Evolutionary conservation across 352 stramenopile species (phyloP).

Genomic region (Globisporangium uncinulatum): DNA sequence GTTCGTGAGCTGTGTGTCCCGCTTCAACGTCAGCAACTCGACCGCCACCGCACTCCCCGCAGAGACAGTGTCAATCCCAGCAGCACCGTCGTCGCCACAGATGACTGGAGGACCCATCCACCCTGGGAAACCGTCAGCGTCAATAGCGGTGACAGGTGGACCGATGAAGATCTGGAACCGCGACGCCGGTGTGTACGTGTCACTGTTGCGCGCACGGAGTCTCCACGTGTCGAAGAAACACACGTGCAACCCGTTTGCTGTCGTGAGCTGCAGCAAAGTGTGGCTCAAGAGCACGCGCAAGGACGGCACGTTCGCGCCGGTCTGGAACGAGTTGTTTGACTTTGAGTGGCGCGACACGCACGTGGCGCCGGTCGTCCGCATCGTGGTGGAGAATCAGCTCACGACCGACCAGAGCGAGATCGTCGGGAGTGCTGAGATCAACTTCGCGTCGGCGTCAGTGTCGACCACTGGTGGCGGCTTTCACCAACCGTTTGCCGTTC

Average conservation of each 20-base stretch:
- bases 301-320: conserved; percentile 50
- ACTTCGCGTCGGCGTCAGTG: conserved; percentile 17
- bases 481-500: conserved; percentile 28
- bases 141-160: neutral
- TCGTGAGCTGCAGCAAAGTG: conserved; percentile 44
- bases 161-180: conserved; percentile 53
- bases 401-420: conserved; percentile 61
- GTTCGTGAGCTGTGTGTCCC: conserved; percentile 45
- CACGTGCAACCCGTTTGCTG: conserved; percentile 66
- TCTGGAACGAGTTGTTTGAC: conserved; percentile 79
- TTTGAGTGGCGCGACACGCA: conserved; percentile 44
- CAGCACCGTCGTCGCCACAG: neutral
- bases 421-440: conserved; percentile 45
- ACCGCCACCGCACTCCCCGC: conserved; percentile 25
- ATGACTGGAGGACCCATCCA: conserved; percentile 3
- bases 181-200: conserved; percentile 35
- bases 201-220: conserved; percentile 41
- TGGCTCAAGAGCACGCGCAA: conserved; percentile 65
- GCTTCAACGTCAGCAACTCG: conserved; percentile 55
- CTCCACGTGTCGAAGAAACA: conserved; percentile 58
- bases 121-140: neutral
- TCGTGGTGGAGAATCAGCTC: conserved; percentile 64
- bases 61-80: conserved; percentile 2
- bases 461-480: neutral
- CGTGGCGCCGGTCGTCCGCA: conserved; percentile 20